Conservation (phyloP, 352 stramenopile species). For the Phytophthora pisi region DNA sequence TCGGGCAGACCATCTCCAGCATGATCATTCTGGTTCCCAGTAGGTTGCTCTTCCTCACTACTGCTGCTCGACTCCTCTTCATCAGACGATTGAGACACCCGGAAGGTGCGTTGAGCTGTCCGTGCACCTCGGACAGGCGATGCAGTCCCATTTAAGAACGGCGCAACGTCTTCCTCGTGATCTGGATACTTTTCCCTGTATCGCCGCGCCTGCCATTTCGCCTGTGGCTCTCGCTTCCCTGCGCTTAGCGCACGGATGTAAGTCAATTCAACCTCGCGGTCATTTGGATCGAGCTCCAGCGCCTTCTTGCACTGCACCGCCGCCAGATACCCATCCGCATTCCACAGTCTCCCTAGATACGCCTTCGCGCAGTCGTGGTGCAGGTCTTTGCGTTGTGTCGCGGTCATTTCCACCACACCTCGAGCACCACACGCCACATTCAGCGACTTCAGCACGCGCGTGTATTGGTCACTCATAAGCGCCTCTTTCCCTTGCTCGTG, state of each 20-base stretch:
- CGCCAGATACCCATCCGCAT: constrained; percentile 67
- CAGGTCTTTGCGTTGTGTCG: constrained; percentile 57
- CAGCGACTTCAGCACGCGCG: constrained; percentile 44
- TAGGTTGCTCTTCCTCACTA: constrained; percentile 30
- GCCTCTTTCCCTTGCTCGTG: constrained; percentile 3
- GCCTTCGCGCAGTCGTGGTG: constrained; percentile 66
- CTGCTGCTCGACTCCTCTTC: constrained; percentile 33
- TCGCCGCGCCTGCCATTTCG: constrained; percentile 41
- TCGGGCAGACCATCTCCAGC: constrained; percentile 29
- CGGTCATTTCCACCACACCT: constrained; percentile 29
- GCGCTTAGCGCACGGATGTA: constrained; percentile 63
- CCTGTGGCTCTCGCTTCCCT: constrained; percentile 48
- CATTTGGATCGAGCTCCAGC: constrained; percentile 53
- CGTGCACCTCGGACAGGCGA: background rate
- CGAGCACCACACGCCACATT: constrained; percentile 42
- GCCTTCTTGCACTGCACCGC: constrained; percentile 69
- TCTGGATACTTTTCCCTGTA: constrained; percentile 61
- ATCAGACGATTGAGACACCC: constrained; percentile 29
- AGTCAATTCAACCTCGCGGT: constrained; percentile 56
- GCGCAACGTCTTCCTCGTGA: constrained; percentile 46
- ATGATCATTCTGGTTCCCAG: constrained; percentile 18
- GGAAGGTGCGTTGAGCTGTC: constrained; percentile 12
- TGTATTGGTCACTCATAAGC: constrained; percentile 32
- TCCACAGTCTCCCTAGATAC: constrained; percentile 71
- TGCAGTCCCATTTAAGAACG: constrained; percentile 29